Evolutionary conservation across 129 eudicot species (phyloP), one percentile per base, ranked within the genome.

Genomic region (Tagetes erecta): DNA sequence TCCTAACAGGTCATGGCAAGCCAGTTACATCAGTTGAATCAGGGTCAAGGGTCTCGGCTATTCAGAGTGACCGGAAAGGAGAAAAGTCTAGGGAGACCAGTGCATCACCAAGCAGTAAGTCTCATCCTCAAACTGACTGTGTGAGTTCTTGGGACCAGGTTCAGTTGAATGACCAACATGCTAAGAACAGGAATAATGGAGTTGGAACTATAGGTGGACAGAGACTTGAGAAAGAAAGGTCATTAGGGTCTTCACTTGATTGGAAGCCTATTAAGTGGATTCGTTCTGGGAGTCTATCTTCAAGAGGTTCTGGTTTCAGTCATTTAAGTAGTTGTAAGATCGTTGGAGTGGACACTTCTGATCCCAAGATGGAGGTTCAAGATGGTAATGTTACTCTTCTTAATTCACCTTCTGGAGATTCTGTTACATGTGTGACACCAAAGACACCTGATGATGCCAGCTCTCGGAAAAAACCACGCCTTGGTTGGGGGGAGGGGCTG

Each of bases 401-500:
- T 47, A 80, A 73, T 64, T 87, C 95, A 37, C 95, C 88, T 68
- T 59, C 91, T 39, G 87, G 87, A 8, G 89, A 84, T 69, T 86
- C 79, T 78, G 77, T 47, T 41, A 76, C 78, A 5, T 75, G 92
- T 82, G 83, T 63, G 39, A 59, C 83, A 46, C 83, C 91, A 11
- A 75, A 67, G 47, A 83, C 83, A 14, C 72, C 81, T 34, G 99
- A 91, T 68, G 99, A 95, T 12, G 83, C 72, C 4, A 51, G 55
- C 65, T 88, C 95, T 8, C 81, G 89, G 73, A 95, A 95, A 83
- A 95, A 95, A 78, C 92, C 92, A 0, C 95, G 99, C 13, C 95
- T 95, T 71, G 96, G 97, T 57, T 95, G 99, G 99, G 99, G 99
- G 11, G 96, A 91, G 79, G 99, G 99, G 53, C 83, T 95, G 64